Conservation (phyloP, 345 rosid genomes). For the Nephelium lappaceum region DNA sequence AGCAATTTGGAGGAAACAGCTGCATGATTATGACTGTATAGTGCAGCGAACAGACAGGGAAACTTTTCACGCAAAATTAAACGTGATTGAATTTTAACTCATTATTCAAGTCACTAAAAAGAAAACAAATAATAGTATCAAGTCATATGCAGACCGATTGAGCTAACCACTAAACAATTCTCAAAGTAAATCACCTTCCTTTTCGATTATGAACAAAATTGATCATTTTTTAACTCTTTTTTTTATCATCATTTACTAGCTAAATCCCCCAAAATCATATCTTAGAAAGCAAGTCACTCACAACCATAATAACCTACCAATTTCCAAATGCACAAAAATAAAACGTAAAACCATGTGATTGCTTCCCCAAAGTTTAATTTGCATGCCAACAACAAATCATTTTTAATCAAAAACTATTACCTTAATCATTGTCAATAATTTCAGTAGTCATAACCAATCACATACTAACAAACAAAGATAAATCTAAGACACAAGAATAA, state of each 20-base stretch:
- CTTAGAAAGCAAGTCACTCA: not conserved
- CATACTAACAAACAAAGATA: no score
- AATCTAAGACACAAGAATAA: no score
- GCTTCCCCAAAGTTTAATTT: not conserved
- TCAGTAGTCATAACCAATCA: no score
- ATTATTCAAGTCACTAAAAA: no score
- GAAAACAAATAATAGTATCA: not conserved
- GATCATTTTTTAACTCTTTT: no score
- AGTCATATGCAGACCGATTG: not conserved
- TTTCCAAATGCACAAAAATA: not conserved
- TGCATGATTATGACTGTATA: not conserved
- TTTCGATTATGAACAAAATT: no score
- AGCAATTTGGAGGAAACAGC: not conserved
- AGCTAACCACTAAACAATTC: not conserved
- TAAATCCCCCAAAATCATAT: not conserved
- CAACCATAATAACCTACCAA: no score
- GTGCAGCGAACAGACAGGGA: no score
- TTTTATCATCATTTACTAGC: not conserved
- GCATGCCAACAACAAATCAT: not conserved
- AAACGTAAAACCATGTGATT: no score
- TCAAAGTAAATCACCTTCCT: not conserved
- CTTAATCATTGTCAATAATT: no score
- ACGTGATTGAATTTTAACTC: not conserved
- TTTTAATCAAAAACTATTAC: slow-evolving; percentile 7
- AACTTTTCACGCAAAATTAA: not conserved